Evolutionary conservation across 192 early-diverging fungal genomes (phyloP).

Genomic region (Mortierella hygrophila): DNA sequence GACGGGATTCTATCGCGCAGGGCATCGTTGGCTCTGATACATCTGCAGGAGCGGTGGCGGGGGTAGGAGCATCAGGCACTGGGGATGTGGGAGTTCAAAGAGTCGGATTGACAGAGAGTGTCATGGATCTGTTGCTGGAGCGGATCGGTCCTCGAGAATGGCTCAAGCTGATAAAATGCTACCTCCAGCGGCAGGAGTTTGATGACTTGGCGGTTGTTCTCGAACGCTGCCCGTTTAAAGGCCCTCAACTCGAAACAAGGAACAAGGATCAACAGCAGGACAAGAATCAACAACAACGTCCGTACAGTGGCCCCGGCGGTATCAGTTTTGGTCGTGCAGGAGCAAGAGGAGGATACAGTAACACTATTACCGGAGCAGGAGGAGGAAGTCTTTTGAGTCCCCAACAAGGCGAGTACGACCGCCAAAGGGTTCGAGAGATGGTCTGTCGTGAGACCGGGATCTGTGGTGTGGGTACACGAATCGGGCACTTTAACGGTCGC

Average conservation of each 20-base stretch:
- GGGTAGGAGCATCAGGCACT: not conserved
- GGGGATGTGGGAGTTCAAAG: not conserved
- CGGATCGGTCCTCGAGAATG: slow-evolving; percentile 49
- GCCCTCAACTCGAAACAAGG: slow-evolving; percentile 32
- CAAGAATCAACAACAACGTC: not conserved
- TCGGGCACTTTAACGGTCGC: slow-evolving; percentile 30
- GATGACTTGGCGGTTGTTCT: slow-evolving; percentile 35
- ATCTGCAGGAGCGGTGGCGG: not conserved
- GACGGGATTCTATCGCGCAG: not conserved
- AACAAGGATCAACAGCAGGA: slow-evolving; percentile 8
- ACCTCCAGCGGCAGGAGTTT: slow-evolving; percentile 47
- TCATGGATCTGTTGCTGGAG: slow-evolving; percentile 48
- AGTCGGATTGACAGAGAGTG: not conserved
- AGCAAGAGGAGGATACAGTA: not conserved
- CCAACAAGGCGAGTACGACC: not conserved
- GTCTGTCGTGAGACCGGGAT: slow-evolving; percentile 43
- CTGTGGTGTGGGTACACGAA: slow-evolving; percentile 35
- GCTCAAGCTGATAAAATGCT: slow-evolving; percentile 50
- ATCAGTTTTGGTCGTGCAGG: not conserved
- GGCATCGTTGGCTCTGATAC: not conserved
- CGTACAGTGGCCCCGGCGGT: not conserved
- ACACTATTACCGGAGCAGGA: not conserved
- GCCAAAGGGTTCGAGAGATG: slow-evolving; percentile 37
- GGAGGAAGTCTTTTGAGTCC: not conserved
- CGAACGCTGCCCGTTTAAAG: slow-evolving; percentile 45